Percentiles rank a stretch among this genome's conserved stretches.
Conservation (phyloP, 345 rosid species). For the Eucalyptus albens region DNA sequence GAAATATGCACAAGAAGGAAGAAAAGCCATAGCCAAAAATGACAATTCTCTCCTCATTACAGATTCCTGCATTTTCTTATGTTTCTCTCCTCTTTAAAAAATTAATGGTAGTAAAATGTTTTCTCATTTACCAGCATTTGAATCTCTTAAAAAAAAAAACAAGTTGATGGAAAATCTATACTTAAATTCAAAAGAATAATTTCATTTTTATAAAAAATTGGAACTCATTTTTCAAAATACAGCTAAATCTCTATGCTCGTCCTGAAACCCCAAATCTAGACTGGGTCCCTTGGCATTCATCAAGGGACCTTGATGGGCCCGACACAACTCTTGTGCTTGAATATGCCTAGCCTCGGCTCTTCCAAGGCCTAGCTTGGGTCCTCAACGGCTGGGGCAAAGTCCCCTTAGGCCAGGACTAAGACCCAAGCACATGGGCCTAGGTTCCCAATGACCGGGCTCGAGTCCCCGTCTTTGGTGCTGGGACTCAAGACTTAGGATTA, state of each 20-base stretch:
- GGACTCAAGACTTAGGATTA: not conserved
- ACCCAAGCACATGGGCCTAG: not conserved
- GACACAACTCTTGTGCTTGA: not conserved
- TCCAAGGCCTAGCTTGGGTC: fast-evolving
- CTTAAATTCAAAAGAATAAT: too few species aligned
- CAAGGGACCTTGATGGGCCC: too few species aligned
- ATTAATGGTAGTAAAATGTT: not conserved
- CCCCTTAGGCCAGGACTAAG: not conserved
- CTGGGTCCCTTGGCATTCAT: fast-evolving
- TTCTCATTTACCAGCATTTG: not conserved
- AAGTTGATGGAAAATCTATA: not conserved
- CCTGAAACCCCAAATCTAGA: too few species aligned
- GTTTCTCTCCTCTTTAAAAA: too few species aligned
- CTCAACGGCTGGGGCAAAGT: fast-evolving
- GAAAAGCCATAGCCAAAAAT: not conserved
- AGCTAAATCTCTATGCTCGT: not conserved
- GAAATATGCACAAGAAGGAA: not conserved
- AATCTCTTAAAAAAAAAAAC: not conserved
- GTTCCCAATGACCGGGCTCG: not conserved
- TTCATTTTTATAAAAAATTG: too few species aligned
- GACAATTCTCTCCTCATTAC: not conserved
- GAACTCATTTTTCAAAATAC: not conserved
- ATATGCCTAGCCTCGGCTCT: fast-evolving
- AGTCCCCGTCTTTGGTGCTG: fast-evolving
- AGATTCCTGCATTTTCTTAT: not conserved